A percentile compares a stretch with the other conserved stretches of the same genome.
Evolutionary conservation across 129 eudicot species (phyloP).

Genomic region (Ambrosia artemisiifolia): DNA sequence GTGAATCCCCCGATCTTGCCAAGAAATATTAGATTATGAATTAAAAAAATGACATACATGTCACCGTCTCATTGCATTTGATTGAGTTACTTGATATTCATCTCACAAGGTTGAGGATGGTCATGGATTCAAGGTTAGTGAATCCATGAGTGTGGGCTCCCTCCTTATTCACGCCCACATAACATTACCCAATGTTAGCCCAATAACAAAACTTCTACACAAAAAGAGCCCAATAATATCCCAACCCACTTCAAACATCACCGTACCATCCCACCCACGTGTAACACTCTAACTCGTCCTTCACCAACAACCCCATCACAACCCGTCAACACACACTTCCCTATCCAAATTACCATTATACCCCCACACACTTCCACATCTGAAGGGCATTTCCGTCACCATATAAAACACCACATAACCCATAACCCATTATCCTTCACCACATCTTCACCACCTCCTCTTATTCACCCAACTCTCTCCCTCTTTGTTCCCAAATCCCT

Average conservation of each 20-base stretch:
- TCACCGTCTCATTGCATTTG: too few species aligned
- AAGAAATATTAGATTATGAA: too few species aligned
- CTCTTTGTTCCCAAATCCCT: slow-evolving; percentile 25
- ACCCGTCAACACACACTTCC: neutral
- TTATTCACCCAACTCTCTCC: slow-evolving; percentile 8
- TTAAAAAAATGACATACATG: too few species aligned
- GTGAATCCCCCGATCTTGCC: too few species aligned
- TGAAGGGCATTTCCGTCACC: slow-evolving; percentile 19
- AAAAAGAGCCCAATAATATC: neutral
- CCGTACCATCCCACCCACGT: neutral
- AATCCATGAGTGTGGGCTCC: too few species aligned
- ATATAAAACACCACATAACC: slow-evolving; percentile 15
- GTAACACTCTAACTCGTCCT: slow-evolving; percentile 3
- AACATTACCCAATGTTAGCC: neutral
- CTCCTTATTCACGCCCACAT: too few species aligned
- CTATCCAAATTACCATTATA: neutral
- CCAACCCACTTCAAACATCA: neutral
- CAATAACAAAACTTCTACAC: neutral
- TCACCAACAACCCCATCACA: slow-evolving; percentile 10
- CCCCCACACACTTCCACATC: neutral
- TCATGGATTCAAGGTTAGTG: too few species aligned
- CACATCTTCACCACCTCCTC: slow-evolving; percentile 32
- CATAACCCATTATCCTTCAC: slow-evolving; percentile 17
- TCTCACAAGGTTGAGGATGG: too few species aligned
- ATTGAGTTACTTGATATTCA: too few species aligned